Evolutionary conservation across 768 basidiomycete species (phyloP).

Genomic region (Ramaria rubella): DNA sequence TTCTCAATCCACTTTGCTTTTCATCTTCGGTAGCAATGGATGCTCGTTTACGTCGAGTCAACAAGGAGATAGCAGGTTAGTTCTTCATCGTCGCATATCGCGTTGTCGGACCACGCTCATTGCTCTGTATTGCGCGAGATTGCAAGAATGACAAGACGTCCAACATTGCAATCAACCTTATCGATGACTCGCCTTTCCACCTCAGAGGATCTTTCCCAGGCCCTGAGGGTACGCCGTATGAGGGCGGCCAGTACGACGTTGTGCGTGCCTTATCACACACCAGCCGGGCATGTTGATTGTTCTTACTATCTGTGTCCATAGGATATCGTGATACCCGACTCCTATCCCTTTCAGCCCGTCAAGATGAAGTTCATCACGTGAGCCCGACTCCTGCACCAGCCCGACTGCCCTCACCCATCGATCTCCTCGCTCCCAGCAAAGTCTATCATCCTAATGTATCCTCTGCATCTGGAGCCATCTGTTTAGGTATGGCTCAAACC

Average conservation of each 20-base stretch:
- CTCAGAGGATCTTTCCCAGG: constrained; percentile 88
- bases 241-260: constrained; percentile 87
- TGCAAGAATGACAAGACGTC: constrained; percentile 94
- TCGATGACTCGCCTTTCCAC: constrained; percentile 88
- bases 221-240: constrained; percentile 88
- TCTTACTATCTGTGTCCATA: constrained; percentile 23
- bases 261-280: constrained; percentile 40
- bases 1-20: no score
- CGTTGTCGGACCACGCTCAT: neutral
- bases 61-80: constrained; percentile 85
- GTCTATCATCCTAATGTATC: constrained; percentile 96
- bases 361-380: constrained; percentile 97
- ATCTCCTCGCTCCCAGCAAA: constrained; percentile 34
- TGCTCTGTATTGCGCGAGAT: constrained; percentile 41
- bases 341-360: constrained; percentile 88
- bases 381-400: constrained; percentile 14
- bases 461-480: constrained; percentile 91
- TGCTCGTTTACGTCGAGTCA: constrained; percentile 81
- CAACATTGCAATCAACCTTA: constrained; percentile 75
- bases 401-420: neutral
- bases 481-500: constrained; percentile 59
- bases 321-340: constrained; percentile 91
- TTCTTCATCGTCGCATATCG: constrained; percentile 1
- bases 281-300: constrained; percentile 5
- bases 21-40: constrained; percentile 57